These are phyloP conservation scores for Candolleomyces eurysporus DNA, from an alignment of 768 basidiomycete genomes.

Conservation along the genomic window DNA sequence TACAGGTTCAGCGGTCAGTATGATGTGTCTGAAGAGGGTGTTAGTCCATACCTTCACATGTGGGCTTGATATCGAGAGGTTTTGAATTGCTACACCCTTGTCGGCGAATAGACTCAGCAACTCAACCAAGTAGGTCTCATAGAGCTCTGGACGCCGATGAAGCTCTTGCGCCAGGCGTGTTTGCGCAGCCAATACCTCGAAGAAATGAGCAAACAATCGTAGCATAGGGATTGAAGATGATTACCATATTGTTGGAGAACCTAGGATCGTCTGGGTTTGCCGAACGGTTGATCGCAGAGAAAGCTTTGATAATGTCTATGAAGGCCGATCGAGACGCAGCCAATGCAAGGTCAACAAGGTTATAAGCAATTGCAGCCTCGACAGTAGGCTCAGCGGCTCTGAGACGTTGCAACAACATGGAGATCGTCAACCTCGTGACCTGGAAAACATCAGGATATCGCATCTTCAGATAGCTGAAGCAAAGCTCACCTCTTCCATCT, in stretches of 20 bases:
- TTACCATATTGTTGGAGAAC: conserved; percentile 86
- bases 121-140: conserved; percentile 79
- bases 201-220: not conserved
- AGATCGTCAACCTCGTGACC: conserved; percentile 85
- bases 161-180: conserved; percentile 85
- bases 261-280: conserved; percentile 88
- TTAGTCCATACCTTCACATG: conserved; percentile 55
- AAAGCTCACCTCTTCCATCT: conserved; percentile 68
- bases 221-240: not conserved
- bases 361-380: conserved; percentile 89
- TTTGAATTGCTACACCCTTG: conserved; percentile 89
- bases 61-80: conserved; percentile 63
- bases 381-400: conserved; percentile 83
- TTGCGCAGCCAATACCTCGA: conserved; percentile 84
- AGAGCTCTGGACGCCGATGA: conserved; percentile 69
- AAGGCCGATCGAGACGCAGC: conserved; percentile 76
- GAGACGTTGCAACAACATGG: conserved; percentile 88
- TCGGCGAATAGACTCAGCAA: conserved; percentile 84
- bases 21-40: not conserved
- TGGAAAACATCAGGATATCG: conserved; percentile 21
- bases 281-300: conserved; percentile 81
- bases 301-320: conserved; percentile 77
- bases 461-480: not conserved
- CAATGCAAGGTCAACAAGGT: conserved; percentile 86
- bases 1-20: conserved; percentile 21